Conservation (phyloP, 2,329 filamentous ascomycete species). For the Sporothrix luriei region DNA sequence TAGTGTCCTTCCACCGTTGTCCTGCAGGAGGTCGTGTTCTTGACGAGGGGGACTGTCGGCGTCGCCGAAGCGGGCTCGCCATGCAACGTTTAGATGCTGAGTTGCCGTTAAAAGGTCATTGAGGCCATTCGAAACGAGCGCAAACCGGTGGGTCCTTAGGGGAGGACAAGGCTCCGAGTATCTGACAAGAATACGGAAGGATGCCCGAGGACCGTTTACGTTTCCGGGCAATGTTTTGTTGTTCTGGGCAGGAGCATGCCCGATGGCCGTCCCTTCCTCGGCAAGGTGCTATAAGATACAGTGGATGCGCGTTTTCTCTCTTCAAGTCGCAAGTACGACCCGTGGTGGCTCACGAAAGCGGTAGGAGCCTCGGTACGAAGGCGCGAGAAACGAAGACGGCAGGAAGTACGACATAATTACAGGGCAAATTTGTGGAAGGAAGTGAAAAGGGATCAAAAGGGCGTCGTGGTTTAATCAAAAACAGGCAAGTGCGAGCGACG, state of each 20-base stretch:
- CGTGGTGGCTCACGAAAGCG: not conserved
- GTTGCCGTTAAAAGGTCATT: not conserved
- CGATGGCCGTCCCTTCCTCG: not conserved
- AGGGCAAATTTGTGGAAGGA: not conserved
- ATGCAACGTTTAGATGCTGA: not conserved
- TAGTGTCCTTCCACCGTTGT: not conserved
- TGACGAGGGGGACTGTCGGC: slow-evolving; percentile 8
- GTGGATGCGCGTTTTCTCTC: too few relatives aligned
- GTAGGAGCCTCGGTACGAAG: not conserved
- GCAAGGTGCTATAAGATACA: not conserved
- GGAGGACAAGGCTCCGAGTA: not conserved
- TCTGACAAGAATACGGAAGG: not conserved
- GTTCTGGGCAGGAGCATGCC: slow-evolving; percentile 2
- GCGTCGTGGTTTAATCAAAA: slow-evolving; percentile 21
- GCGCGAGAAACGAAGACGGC: not conserved
- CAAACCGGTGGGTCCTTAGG: slow-evolving; percentile 7
- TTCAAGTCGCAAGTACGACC: not conserved
- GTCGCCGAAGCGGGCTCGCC: slow-evolving; percentile 3
- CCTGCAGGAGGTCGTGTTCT: slow-evolving; percentile 3
- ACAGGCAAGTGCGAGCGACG: slow-evolving; percentile 11
- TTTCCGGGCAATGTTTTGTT: not conserved
- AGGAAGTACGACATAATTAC: too few relatives aligned
- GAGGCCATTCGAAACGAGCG: not conserved
- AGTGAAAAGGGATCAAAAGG: not conserved
- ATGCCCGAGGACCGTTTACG: not conserved